Conservation (phyloP, 768 basidiomycete species). For the Lactarius tabidus region DNA sequence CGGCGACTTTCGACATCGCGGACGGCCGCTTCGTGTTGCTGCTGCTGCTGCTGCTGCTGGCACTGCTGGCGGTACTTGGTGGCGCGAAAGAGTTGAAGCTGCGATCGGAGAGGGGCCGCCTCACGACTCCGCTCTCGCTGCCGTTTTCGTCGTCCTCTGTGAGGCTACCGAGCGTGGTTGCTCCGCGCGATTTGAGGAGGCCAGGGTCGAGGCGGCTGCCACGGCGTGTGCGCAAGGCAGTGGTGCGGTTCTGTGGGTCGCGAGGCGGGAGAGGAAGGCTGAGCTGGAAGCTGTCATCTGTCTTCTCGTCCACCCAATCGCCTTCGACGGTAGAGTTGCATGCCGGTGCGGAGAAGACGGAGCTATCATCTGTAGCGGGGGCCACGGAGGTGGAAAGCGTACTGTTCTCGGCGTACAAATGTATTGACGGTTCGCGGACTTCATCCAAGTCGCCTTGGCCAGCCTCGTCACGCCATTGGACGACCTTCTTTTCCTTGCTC, state of each 20-base stretch:
- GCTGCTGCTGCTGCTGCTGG: slow-evolving; percentile 33
- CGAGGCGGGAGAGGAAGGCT: slow-evolving; percentile 40
- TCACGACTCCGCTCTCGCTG: slow-evolving; percentile 30
- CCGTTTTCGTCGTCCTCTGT: slow-evolving; percentile 66
- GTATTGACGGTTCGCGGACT: slow-evolving; percentile 34
- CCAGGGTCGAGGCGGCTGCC: slow-evolving; percentile 65
- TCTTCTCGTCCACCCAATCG: slow-evolving; percentile 89
- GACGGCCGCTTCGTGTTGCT: slow-evolving; percentile 23
- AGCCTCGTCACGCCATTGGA: slow-evolving; percentile 85
- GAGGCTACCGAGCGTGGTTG: slow-evolving; percentile 54
- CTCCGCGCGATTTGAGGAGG: slow-evolving; percentile 57
- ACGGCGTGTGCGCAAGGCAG: slow-evolving; percentile 32
- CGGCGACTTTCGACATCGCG: neutral
- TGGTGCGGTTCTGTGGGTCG: slow-evolving; percentile 16
- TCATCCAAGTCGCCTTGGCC: slow-evolving; percentile 82
- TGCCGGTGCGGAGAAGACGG: slow-evolving; percentile 38
- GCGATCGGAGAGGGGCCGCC: slow-evolving; percentile 57
- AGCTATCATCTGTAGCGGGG: slow-evolving; percentile 37
- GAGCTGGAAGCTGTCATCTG: slow-evolving; percentile 67
- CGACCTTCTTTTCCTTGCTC: slow-evolving; percentile 58
- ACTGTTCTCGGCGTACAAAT: slow-evolving; percentile 25
- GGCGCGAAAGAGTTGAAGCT: slow-evolving; percentile 51
- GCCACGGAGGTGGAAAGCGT: slow-evolving; percentile 30
- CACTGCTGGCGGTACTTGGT: slow-evolving; percentile 41
- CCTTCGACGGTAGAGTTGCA: slow-evolving; percentile 54